These are phyloP conservation scores for Fusarium sp. DNA, from an alignment of 2,329 filamentous ascomycete genomes.

Conservation along the genomic window DNA sequence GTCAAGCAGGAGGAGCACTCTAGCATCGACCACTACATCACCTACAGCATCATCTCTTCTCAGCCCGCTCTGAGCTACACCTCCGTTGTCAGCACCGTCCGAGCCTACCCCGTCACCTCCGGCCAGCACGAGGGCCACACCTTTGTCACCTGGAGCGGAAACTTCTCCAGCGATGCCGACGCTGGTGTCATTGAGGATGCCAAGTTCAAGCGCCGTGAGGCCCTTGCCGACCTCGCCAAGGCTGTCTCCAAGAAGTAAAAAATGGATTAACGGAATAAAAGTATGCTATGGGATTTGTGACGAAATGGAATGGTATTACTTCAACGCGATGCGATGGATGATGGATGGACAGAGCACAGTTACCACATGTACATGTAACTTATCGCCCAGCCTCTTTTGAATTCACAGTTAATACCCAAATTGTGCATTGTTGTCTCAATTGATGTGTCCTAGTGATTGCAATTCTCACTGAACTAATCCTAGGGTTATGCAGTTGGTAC, in stretches of 20 bases:
- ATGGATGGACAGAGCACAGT: slow-evolving; percentile 8
- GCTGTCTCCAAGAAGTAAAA: slow-evolving; percentile 53
- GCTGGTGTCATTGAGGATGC: slow-evolving; percentile 79
- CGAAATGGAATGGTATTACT: slow-evolving; percentile 3
- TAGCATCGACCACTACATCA: slow-evolving; percentile 81
- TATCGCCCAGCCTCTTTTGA: background rate
- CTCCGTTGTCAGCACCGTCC: slow-evolving; percentile 74
- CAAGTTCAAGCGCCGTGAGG: slow-evolving; percentile 81
- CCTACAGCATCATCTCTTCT: slow-evolving; percentile 77
- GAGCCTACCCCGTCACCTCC: slow-evolving; percentile 73
- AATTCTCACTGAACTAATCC: background rate
- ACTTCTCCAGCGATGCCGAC: slow-evolving; percentile 78
- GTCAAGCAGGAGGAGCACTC: slow-evolving; percentile 83
- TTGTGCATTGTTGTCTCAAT: background rate
- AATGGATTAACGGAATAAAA: background rate
- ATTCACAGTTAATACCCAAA: background rate
- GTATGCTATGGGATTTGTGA: background rate
- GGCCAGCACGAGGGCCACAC: slow-evolving; percentile 73
- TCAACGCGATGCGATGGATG: slow-evolving; percentile 10
- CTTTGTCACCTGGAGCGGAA: slow-evolving; percentile 76
- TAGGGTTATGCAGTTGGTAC: too few relatives aligned
- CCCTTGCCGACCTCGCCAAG: slow-evolving; percentile 73
- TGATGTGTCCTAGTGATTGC: background rate
- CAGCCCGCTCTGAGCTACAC: slow-evolving; percentile 75
- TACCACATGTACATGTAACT: slow-evolving; percentile 14